Conservation (phyloP, 768 basidiomycete species). For the Kwoniella mangroviensis region DNA sequence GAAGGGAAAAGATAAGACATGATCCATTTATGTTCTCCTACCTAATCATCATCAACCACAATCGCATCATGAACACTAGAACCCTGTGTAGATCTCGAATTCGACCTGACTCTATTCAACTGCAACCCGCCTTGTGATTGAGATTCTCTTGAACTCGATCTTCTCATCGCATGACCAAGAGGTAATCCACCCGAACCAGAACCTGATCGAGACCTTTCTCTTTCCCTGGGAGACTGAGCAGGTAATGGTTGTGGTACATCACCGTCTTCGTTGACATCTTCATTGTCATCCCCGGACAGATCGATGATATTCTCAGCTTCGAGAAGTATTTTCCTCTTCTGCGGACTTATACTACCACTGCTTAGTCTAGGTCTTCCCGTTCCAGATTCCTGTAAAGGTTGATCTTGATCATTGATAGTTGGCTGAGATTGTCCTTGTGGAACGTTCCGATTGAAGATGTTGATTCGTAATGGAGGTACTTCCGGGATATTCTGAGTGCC, state of each 20-base stretch:
- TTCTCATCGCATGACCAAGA: not conserved
- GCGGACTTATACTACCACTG: not conserved
- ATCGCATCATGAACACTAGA: slow-evolving; percentile 13
- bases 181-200: slow-evolving; percentile 1
- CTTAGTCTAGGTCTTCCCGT: not conserved
- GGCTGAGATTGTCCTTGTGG: not conserved
- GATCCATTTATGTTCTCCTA: not conserved
- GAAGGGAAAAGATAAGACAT: too few species aligned
- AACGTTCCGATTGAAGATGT: not conserved
- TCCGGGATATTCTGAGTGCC: not conserved
- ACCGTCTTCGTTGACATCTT: not conserved
- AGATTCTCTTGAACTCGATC: not conserved
- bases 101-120: not conserved
- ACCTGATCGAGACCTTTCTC: not conserved
- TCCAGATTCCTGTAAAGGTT: not conserved
- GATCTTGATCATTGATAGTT: not conserved
- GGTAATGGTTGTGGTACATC: not conserved
- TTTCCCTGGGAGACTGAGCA: not conserved
- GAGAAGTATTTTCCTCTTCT: not conserved
- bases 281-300: not conserved
- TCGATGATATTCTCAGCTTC: not conserved
- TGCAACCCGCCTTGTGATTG: not conserved
- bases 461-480: not conserved
- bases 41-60: slow-evolving; percentile 7
- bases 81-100: slow-evolving; percentile 5